phyloP scores from a whole-genome alignment of 2,329 filamentous ascomycete genomes.

The Zalaria obscura region DNA sequence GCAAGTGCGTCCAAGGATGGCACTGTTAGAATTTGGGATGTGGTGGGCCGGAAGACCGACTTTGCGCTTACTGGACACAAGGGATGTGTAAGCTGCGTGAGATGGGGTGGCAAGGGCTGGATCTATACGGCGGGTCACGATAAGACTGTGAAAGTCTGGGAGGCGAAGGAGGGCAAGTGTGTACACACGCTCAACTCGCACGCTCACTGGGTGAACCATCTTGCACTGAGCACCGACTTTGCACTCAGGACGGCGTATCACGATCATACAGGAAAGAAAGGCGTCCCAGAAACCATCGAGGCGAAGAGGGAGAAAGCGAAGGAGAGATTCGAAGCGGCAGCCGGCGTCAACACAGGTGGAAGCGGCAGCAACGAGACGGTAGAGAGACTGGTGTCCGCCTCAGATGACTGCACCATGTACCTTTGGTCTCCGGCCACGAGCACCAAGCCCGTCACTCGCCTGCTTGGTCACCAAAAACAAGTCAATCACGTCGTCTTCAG shows the following conservation, averaged over 20 bases:
- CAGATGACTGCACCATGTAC: constrained; percentile 93
- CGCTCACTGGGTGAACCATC: constrained; percentile 89
- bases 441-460: constrained; percentile 71
- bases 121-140: constrained; percentile 82
- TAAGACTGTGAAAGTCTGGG: constrained; percentile 86
- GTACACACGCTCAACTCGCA: constrained; percentile 69
- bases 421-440: constrained; percentile 74
- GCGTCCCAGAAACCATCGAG: constrained; percentile 53
- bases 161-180: constrained; percentile 62
- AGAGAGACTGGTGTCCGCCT: constrained; percentile 78
- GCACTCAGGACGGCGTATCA: constrained; percentile 74
- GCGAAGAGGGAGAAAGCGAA: constrained; percentile 63
- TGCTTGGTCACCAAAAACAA: constrained; percentile 91
- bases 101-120: constrained; percentile 80
- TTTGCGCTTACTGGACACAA: constrained; percentile 80
- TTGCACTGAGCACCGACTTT: constrained; percentile 86
- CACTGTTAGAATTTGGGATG: constrained; percentile 78
- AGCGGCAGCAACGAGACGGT: constrained; percentile 51
- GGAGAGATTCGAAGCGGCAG: constrained; percentile 73
- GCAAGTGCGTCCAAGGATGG: constrained; percentile 83
- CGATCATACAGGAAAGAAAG: constrained; percentile 57
- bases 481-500: constrained; percentile 95
- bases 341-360: constrained; percentile 37
- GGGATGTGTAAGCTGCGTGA: constrained; percentile 75
- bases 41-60: constrained; percentile 63